Conservation (phyloP, 1,284 basidiomycete genomes). For the Ganoderma resinaceum region DNA sequence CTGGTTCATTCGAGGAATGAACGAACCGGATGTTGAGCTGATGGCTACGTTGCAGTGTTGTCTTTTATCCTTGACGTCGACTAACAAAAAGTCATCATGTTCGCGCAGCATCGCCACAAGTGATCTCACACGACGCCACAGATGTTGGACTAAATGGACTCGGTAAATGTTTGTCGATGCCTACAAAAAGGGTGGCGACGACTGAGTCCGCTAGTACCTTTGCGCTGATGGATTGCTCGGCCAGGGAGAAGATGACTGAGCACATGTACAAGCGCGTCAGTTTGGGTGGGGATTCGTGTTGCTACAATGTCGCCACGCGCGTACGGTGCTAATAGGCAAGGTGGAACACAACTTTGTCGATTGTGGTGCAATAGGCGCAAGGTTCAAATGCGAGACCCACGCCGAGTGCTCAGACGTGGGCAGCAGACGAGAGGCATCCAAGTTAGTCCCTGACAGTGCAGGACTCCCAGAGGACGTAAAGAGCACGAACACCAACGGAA, state of each 20-base stretch:
- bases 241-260: neutral
- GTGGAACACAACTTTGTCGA: neutral
- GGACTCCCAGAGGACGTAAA: neutral
- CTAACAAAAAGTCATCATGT: neutral
- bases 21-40: neutral
- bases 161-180: conserved; percentile 3
- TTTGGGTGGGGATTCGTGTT: neutral
- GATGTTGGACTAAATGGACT: neutral
- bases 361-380: neutral
- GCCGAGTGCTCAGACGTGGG: neutral
- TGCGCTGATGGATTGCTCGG: neutral
- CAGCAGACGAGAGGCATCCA: conserved; percentile 1
- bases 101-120: neutral
- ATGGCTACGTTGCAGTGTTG: neutral
- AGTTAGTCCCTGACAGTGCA: conserved; percentile 12
- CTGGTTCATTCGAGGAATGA: neutral
- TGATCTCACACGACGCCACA: neutral
- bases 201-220: neutral
- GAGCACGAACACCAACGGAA: neutral
- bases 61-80: neutral
- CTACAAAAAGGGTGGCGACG: neutral
- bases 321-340: too few species aligned
- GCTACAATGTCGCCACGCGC: neutral
- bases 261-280: neutral
- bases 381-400: neutral